phyloP scores from a whole-genome alignment of 805 yeast species.

The Maudiozyma turicensis region DNA sequence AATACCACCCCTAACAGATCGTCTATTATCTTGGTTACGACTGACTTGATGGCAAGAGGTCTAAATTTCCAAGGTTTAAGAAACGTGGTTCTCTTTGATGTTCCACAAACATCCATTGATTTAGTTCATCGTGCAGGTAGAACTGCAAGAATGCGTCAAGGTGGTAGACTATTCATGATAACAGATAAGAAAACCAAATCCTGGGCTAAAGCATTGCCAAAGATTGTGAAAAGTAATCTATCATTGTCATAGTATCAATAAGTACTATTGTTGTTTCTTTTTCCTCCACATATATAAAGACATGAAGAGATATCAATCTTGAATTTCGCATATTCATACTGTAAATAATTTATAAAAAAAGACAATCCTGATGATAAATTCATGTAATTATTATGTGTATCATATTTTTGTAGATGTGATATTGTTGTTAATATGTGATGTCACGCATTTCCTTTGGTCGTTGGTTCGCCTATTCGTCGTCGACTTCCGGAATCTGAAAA shows the following conservation, averaged over 20 bases:
- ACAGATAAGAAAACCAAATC: slow-evolving; percentile 58
- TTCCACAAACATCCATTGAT: slow-evolving; percentile 79
- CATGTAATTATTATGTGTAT: no score
- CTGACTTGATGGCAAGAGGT: slow-evolving; percentile 87
- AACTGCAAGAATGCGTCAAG: slow-evolving; percentile 84
- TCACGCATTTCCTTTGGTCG: no score
- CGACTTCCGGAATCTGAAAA: no score
- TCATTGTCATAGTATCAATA: slow-evolving; percentile 21
- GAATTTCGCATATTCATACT: background rate
- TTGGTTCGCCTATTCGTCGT: no score
- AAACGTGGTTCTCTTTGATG: slow-evolving; percentile 74
- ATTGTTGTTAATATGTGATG: no score
- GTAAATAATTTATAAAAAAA: background rate
- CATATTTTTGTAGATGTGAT: no score
- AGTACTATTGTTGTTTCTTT: background rate
- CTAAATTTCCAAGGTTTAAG: slow-evolving; percentile 73
- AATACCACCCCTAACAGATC: background rate
- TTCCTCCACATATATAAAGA: background rate
- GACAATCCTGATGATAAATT: no score
- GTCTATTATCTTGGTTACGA: slow-evolving; percentile 55
- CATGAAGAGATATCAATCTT: background rate
- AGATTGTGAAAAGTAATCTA: slow-evolving; percentile 45
- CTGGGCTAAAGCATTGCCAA: slow-evolving; percentile 77
- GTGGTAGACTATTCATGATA: slow-evolving; percentile 79
- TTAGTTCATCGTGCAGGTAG: slow-evolving; percentile 87